A percentile compares a stretch with the other conserved stretches of the same genome.
These are phyloP conservation scores for Hymenoscyphus salicellus DNA, from an alignment of 2,329 filamentous ascomycete species.

Conservation along the genomic window DNA sequence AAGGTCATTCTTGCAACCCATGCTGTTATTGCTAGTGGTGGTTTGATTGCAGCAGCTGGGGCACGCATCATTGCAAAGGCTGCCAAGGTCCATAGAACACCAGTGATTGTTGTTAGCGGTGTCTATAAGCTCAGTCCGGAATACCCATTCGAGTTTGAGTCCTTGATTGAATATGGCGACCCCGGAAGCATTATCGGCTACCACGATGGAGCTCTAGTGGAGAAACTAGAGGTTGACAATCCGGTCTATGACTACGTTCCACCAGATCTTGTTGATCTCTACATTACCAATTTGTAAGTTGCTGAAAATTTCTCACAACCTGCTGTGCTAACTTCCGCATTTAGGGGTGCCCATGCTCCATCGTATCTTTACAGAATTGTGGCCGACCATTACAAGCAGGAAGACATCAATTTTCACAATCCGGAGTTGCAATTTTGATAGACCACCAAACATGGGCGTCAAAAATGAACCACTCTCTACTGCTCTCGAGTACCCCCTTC, in stretches of 20 bases:
- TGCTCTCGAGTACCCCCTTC: background rate
- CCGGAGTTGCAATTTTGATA: constrained; percentile 33
- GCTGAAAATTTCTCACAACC: constrained; percentile 4
- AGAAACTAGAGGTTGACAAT: constrained; percentile 73
- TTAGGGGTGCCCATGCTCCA: constrained; percentile 63
- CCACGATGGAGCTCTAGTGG: constrained; percentile 74
- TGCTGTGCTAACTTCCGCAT: background rate
- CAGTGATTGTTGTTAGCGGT: constrained; percentile 84
- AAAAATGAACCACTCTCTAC: too few species aligned
- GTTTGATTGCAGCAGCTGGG: constrained; percentile 80
- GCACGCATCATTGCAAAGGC: constrained; percentile 79
- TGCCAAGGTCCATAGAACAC: constrained; percentile 75
- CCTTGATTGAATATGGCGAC: constrained; percentile 82
- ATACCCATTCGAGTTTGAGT: constrained; percentile 78
- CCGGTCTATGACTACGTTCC: constrained; percentile 81
- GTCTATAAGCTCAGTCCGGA: constrained; percentile 93
- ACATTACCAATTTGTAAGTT: constrained; percentile 79
- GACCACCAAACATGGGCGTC: background rate
- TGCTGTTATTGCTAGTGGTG: constrained; percentile 83
- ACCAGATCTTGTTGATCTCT: constrained; percentile 71
- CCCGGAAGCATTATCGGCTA: constrained; percentile 73
- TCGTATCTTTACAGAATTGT: constrained; percentile 72
- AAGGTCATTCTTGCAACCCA: constrained; percentile 91
- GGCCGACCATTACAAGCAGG: constrained; percentile 70
- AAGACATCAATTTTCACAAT: constrained; percentile 63